Conservation (phyloP, 2,329 filamentous ascomycete species). For the Penicillium sp. region DNA sequence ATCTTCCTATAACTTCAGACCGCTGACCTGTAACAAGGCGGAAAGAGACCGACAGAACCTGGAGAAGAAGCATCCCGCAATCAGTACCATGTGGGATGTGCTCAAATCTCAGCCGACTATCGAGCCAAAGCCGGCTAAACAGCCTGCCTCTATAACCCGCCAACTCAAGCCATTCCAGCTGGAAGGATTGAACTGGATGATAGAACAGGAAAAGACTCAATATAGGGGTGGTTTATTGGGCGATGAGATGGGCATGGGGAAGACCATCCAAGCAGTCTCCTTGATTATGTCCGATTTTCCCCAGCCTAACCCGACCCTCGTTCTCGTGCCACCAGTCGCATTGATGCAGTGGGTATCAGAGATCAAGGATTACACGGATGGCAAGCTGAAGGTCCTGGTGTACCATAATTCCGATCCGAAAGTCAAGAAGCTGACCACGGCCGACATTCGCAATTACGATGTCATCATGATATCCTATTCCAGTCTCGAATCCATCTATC, state of each 20-base stretch:
- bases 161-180: slow-evolving; percentile 90
- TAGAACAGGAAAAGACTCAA: slow-evolving; percentile 74
- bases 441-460: slow-evolving; percentile 75
- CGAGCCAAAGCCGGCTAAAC: slow-evolving; percentile 59
- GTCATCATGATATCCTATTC: slow-evolving; percentile 92
- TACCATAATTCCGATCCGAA: slow-evolving; percentile 85
- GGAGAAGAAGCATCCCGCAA: slow-evolving; percentile 70
- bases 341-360: slow-evolving; percentile 92
- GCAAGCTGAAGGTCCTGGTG: slow-evolving; percentile 83
- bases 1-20: not conserved
- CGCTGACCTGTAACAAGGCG: slow-evolving; percentile 11
- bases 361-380: slow-evolving; percentile 75
- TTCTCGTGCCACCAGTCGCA: slow-evolving; percentile 87
- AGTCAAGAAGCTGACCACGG: slow-evolving; percentile 69
- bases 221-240: slow-evolving; percentile 90
- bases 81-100: slow-evolving; percentile 80
- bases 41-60: slow-evolving; percentile 62
- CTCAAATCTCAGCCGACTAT: slow-evolving; percentile 67
- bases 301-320: slow-evolving; percentile 73
- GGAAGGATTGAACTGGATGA: slow-evolving; percentile 93
- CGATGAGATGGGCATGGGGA: slow-evolving; percentile 98
- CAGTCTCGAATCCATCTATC: slow-evolving; percentile 81
- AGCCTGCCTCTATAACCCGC: slow-evolving; percentile 74
- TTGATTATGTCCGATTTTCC: slow-evolving; percentile 98
- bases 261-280: slow-evolving; percentile 96